Percentiles rank a stretch among this genome's conserved stretches.
Conservation (phyloP, 208 protist species). For the Naegleria fowleri region DNA sequence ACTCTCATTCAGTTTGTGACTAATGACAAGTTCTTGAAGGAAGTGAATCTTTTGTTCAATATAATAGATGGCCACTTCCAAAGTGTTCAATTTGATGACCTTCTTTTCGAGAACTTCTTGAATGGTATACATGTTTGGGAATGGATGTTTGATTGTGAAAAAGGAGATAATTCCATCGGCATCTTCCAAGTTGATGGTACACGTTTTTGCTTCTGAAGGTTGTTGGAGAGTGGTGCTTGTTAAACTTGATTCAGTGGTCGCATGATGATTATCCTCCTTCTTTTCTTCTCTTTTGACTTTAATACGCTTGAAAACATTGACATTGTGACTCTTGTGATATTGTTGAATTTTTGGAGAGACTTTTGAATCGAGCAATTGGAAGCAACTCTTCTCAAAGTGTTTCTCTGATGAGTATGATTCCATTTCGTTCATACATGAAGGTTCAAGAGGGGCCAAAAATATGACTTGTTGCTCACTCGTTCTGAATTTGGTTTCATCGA, state of each 20-base stretch:
- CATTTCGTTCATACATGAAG: not conserved
- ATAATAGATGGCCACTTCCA: conserved; percentile 27
- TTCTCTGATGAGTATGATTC: not conserved
- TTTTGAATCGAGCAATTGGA: not conserved
- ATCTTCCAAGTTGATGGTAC: not conserved
- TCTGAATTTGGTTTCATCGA: not conserved
- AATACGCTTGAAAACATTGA: not conserved
- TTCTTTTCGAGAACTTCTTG: not conserved
- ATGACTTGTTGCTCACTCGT: not conserved
- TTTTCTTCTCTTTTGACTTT: not conserved
- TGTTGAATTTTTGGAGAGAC: not conserved
- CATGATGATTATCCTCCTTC: not conserved
- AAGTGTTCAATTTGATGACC: not conserved
- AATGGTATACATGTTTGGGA: not conserved
- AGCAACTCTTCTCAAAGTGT: not conserved
- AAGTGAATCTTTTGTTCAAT: conserved; percentile 26
- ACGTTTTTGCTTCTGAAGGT: not conserved
- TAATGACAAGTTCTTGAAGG: conserved; percentile 5
- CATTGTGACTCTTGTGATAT: not conserved
- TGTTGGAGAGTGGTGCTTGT: not conserved
- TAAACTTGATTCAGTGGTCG: not conserved
- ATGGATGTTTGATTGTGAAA: not conserved
- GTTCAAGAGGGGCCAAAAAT: not conserved
- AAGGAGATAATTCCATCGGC: not conserved
- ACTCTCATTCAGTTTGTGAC: conserved; percentile 6